phyloP scores from a whole-genome alignment of 140 eudicot species.

The Stevia rebaudiana region DNA sequence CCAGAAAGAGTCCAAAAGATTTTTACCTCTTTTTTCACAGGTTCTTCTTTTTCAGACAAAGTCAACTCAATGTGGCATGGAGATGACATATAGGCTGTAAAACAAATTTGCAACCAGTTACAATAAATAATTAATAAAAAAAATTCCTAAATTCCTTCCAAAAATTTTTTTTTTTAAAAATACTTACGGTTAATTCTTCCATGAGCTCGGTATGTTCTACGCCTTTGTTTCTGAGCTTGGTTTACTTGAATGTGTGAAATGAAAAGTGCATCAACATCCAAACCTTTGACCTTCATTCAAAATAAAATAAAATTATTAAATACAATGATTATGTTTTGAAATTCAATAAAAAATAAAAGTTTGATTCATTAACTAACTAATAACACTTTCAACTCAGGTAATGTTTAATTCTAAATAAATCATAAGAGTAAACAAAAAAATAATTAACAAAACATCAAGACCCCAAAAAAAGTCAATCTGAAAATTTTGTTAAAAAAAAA shows the following conservation, averaged over 20 bases:
- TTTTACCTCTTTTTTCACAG: slow-evolving; percentile 84
- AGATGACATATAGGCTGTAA: slow-evolving; percentile 63
- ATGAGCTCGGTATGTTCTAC: slow-evolving; percentile 66
- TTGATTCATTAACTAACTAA: neutral
- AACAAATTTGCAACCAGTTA: neutral
- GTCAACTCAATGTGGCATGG: slow-evolving; percentile 77
- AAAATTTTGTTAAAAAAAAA: neutral
- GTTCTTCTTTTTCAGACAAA: slow-evolving; percentile 69
- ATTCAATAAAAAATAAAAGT: neutral
- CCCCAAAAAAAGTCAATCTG: neutral
- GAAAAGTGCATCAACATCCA: slow-evolving; percentile 63
- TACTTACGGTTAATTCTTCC: slow-evolving; percentile 64
- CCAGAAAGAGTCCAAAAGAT: neutral
- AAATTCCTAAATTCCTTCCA: neutral
- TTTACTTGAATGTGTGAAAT: slow-evolving; percentile 70
- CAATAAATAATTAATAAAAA: neutral
- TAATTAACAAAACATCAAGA: no score
- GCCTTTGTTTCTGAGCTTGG: slow-evolving; percentile 66
- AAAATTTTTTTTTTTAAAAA: neutral
- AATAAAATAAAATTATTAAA: neutral
- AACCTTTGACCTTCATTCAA: slow-evolving; percentile 46
- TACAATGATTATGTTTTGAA: neutral
- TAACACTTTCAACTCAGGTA: neutral
- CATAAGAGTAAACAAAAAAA: neutral
- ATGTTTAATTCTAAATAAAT: neutral